These are phyloP conservation scores for Pseudohalonectria lignicola DNA, from an alignment of 2,329 filamentous ascomycete genomes.

Conservation along the genomic window DNA sequence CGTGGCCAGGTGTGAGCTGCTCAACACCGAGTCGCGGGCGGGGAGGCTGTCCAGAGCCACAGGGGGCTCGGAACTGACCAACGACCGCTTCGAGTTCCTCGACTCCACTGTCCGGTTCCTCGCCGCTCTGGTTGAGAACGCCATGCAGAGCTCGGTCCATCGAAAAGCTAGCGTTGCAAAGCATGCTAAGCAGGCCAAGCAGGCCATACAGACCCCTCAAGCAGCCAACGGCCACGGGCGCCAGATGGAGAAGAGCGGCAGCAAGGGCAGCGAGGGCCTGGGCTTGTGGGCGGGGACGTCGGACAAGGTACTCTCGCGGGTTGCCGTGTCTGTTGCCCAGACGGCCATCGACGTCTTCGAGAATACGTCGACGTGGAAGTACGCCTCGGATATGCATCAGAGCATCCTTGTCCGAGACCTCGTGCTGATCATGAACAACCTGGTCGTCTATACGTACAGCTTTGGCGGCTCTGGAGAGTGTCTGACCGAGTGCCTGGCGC, in stretches of 20 bases:
- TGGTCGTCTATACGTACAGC: conserved; percentile 64
- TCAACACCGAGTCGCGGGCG: conserved; percentile 65
- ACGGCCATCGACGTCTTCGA: conserved; percentile 76
- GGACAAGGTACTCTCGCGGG: conserved; percentile 63
- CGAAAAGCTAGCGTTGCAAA: conserved; percentile 33
- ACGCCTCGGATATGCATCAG: conserved; percentile 56
- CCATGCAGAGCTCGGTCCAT: conserved; percentile 56
- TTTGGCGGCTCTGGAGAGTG: conserved; percentile 47
- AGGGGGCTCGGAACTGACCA: conserved; percentile 69
- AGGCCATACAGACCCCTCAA: conserved; percentile 33
- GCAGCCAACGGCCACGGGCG: conserved; percentile 34
- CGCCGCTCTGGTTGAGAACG: conserved; percentile 63
- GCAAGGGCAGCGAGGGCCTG: conserved; percentile 19
- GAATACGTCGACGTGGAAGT: conserved; percentile 78
- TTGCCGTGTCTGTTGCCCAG: conserved; percentile 62
- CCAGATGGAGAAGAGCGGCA: conserved; percentile 21
- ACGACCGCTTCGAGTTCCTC: conserved; percentile 68
- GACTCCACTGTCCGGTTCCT: conserved; percentile 65
- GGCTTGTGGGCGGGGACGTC: conserved; percentile 62
- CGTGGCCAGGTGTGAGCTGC: conserved; percentile 67
- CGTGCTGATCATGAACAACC: conserved; percentile 56
- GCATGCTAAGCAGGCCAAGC: conserved; percentile 19
- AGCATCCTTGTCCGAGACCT: conserved; percentile 58
- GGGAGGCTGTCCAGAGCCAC: conserved; percentile 70
- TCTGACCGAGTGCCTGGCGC: conserved; percentile 44